Evolutionary conservation across 2,329 filamentous ascomycete genomes (phyloP).

Genomic region (Alternaria viburni): DNA sequence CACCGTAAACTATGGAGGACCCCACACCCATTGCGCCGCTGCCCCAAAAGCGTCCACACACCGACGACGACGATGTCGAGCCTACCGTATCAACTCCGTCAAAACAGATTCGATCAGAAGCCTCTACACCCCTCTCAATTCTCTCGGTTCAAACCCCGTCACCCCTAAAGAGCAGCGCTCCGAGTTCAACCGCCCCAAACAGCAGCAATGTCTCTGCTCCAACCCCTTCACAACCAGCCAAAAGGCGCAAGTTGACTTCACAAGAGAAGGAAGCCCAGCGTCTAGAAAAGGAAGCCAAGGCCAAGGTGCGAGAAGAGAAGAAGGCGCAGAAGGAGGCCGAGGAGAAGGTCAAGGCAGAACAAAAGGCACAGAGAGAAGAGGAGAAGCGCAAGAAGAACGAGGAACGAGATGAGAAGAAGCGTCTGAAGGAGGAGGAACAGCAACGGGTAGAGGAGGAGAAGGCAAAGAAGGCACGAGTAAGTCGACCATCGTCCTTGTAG

Average conservation of each 20-base stretch:
- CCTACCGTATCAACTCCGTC: slow-evolving; percentile 36
- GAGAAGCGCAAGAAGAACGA: slow-evolving; percentile 45
- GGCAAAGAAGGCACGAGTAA: slow-evolving; percentile 49
- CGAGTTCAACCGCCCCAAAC: slow-evolving; percentile 17
- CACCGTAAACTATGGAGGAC: slow-evolving; percentile 35
- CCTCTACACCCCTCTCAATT: slow-evolving; percentile 40
- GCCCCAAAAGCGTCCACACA: slow-evolving; percentile 41
- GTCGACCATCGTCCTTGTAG: slow-evolving; percentile 19
- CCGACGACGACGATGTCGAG: slow-evolving; percentile 38
- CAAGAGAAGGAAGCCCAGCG: slow-evolving; percentile 51
- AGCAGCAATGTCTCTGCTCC: slow-evolving; percentile 16
- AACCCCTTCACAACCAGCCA: slow-evolving; percentile 43
- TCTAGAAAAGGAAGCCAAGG: slow-evolving; percentile 48
- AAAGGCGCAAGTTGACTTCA: slow-evolving; percentile 52
- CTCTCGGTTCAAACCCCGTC: slow-evolving; percentile 45
- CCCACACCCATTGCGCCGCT: slow-evolving; percentile 22
- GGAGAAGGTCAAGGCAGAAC: slow-evolving; percentile 45
- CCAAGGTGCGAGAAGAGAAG: slow-evolving; percentile 45
- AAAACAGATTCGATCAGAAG: slow-evolving; percentile 31
- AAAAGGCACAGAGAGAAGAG: slow-evolving; percentile 45
- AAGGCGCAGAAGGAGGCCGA: slow-evolving; percentile 45
- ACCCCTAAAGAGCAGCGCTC: slow-evolving; percentile 23
- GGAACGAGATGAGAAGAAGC: slow-evolving; percentile 50
- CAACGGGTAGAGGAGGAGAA: slow-evolving; percentile 51
- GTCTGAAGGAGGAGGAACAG: slow-evolving; percentile 55